Conservation (phyloP, 176 grass and related monocot genomes). For the Eremochloa ophiuroides region DNA sequence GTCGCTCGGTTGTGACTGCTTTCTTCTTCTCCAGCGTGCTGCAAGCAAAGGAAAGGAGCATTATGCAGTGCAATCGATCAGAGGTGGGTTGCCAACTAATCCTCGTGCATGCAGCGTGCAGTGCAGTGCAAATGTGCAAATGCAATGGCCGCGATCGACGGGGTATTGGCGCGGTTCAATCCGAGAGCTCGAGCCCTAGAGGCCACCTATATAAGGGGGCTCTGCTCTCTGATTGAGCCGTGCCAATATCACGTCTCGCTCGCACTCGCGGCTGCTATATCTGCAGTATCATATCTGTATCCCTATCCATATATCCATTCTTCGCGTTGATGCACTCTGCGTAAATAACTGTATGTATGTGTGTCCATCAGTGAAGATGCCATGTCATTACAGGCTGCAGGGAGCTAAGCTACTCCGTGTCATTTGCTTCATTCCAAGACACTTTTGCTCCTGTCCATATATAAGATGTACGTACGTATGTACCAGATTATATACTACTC, state of each 20-base stretch:
- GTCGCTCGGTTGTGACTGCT: neutral
- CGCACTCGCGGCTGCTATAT: too few species aligned
- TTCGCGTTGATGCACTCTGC: too few species aligned
- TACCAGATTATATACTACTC: too few species aligned
- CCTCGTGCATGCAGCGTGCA: neutral
- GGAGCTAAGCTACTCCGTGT: too few species aligned
- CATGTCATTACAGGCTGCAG: too few species aligned
- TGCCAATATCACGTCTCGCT: constrained; percentile 66
- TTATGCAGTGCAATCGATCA: neutral
- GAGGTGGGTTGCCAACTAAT: neutral
- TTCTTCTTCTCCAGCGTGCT: neutral
- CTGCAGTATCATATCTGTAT: too few species aligned
- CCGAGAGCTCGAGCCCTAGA: constrained; percentile 31
- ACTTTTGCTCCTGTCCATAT: too few species aligned
- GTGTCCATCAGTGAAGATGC: too few species aligned
- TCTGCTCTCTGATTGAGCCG: constrained; percentile 71
- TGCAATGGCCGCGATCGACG: neutral
- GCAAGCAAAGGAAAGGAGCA: neutral
- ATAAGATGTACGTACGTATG: too few species aligned
- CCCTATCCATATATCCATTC: too few species aligned
- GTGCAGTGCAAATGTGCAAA: too few species aligned
- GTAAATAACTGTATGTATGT: too few species aligned
- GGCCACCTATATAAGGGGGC: constrained; percentile 1
- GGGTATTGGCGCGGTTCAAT: constrained; percentile 72
- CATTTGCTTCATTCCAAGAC: neutral